These are phyloP conservation scores for Eimeria zaria DNA, from an alignment of 169 alveolate species.

Conservation along the genomic window DNA sequence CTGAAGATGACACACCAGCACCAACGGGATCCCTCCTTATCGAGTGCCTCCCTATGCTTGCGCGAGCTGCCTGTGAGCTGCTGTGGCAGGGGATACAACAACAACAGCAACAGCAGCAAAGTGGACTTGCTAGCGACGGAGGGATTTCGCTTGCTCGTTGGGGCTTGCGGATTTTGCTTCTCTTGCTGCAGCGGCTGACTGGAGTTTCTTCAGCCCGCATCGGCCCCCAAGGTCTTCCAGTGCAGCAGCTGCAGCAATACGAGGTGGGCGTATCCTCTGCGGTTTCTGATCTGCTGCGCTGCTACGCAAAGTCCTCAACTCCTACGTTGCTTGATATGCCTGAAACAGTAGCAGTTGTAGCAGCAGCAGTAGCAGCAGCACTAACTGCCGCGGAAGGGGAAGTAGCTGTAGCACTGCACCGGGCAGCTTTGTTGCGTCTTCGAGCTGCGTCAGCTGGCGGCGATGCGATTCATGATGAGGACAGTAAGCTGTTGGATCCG, in stretches of 20 bases:
- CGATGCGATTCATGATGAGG: background rate
- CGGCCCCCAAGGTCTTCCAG: background rate
- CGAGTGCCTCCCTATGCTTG: conserved; percentile 16
- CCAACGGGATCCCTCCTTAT: background rate
- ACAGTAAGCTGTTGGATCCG: background rate
- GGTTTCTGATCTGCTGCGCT: conserved; percentile 52
- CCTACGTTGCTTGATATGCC: background rate
- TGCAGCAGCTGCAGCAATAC: conserved; percentile 40
- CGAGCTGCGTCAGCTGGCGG: conserved; percentile 53
- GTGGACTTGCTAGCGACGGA: background rate
- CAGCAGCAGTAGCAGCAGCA: conserved; percentile 66
- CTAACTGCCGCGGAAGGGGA: background rate
- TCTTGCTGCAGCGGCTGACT: conserved; percentile 30
- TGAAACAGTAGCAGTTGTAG: conserved; percentile 1
- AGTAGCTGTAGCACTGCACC: background rate
- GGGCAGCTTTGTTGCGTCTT: conserved; percentile 46
- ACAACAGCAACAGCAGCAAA: conserved; percentile 30
- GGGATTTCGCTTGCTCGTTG: conserved; percentile 1
- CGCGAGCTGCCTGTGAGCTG: conserved; percentile 39
- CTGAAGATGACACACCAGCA: background rate
- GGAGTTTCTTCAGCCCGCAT: background rate
- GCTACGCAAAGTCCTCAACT: background rate
- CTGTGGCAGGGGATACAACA: conserved; percentile 41
- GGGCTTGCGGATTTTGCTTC: conserved; percentile 44
- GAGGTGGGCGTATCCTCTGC: conserved; percentile 58